Conservation (phyloP, 805 yeast genomes). For the Lipomyces kockii region DNA sequence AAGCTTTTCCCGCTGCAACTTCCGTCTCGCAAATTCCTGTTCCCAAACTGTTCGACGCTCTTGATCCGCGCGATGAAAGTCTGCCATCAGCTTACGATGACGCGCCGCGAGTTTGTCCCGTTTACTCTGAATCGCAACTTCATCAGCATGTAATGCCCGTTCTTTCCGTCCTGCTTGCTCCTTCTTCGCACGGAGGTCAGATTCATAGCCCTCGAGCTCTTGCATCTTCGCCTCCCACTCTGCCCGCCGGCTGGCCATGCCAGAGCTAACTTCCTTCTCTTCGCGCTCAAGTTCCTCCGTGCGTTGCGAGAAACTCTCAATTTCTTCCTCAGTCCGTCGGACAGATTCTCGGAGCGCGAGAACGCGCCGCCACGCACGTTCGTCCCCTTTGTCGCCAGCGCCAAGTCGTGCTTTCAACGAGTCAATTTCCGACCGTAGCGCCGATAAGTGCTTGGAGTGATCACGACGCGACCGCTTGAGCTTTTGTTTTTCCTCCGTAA, state of each 20-base stretch:
- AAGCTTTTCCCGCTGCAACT: constrained; percentile 38
- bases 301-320: constrained; percentile 27
- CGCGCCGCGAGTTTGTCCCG: constrained; percentile 41
- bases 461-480: constrained; percentile 64
- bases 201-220: constrained; percentile 27
- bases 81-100: constrained; percentile 38
- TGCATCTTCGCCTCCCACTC: constrained; percentile 37
- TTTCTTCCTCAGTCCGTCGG: constrained; percentile 48
- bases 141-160: constrained; percentile 36
- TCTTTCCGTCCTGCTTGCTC: constrained; percentile 32
- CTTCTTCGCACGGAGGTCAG: constrained; percentile 23
- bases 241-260: constrained; percentile 16
- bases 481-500: constrained; percentile 61
- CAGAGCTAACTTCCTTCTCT: constrained; percentile 4
- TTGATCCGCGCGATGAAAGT: constrained; percentile 41
- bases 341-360: constrained; percentile 56
- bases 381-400: constrained; percentile 59
- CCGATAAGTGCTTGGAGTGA: constrained; percentile 56
- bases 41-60: constrained; percentile 38
- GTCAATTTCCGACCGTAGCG: constrained; percentile 63
- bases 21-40: constrained; percentile 39
- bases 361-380: constrained; percentile 58
- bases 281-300: constrained; percentile 25
- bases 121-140: constrained; percentile 36
- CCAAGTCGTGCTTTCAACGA: constrained; percentile 53